Evolutionary conservation across 768 basidiomycete genomes (phyloP).

Genomic region (Russula ochroleuca): DNA sequence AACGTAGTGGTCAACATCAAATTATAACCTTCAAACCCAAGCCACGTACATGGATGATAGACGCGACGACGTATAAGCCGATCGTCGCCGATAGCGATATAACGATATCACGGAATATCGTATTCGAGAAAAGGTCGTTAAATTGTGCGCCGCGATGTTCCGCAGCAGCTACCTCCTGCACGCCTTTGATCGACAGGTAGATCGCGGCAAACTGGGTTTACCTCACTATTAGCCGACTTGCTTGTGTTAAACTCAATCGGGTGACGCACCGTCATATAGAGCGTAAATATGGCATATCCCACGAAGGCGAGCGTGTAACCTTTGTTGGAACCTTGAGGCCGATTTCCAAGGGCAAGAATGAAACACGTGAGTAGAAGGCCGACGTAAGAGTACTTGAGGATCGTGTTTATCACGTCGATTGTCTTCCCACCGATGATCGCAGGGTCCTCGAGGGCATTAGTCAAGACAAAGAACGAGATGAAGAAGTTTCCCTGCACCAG

Average conservation of each 20-base stretch:
- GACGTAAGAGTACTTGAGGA: constrained; percentile 84
- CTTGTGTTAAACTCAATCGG: constrained; percentile 10
- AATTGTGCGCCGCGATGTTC: constrained; percentile 46
- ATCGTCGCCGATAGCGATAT: constrained; percentile 82
- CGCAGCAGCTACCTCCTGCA: constrained; percentile 52
- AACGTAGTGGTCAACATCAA: constrained; percentile 8
- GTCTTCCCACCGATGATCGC: constrained; percentile 49
- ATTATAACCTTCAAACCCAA: constrained; percentile 2
- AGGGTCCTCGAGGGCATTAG: constrained; percentile 66
- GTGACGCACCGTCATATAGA: constrained; percentile 87
- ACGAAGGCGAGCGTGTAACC: constrained; percentile 81
- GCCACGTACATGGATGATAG: constrained; percentile 76
- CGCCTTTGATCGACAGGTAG: constrained; percentile 77
- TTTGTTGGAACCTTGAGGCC: constrained; percentile 87
- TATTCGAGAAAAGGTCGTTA: constrained; percentile 66
- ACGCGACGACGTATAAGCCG: constrained; percentile 82
- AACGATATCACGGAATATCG: constrained; percentile 82
- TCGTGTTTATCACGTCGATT: constrained; percentile 68
- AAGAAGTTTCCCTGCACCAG: constrained; percentile 71
- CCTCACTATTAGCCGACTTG: constrained; percentile 15
- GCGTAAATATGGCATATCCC: constrained; percentile 84
- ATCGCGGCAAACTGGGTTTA: constrained; percentile 61
- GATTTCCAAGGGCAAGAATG: constrained; percentile 81
- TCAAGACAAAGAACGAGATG: constrained; percentile 80
- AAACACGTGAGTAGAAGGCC: constrained; percentile 86